Evolutionary conservation across 2,329 filamentous ascomycete genomes (phyloP), one percentile per base, ranked within the genome.

Genomic region (Aspergillus ustus): DNA sequence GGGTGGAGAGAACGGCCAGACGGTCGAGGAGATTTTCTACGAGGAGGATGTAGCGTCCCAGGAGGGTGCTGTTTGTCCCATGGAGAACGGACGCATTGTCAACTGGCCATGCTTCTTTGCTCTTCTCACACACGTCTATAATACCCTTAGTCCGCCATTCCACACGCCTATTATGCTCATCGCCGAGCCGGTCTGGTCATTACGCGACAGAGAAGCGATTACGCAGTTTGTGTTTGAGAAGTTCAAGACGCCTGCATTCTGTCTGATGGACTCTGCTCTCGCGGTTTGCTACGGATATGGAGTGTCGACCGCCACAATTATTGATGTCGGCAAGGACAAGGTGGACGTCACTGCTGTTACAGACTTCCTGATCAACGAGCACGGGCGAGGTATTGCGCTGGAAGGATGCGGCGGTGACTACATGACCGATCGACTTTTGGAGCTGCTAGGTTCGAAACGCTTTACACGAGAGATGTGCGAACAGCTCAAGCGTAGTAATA

Each of bases 151-250:
- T 63, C 93, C 92, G 28, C 92, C 92, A 3, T 95, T 97, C 75
- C 95, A 97, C 80, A 97, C 94, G 0, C 93, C 95, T 2, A 92
- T 99, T 66, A 85, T 98, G 75, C 87, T 99, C 65, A 90, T 98
- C 77, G 87, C 91, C 7, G 91, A 96, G 69, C 93, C 95, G 4
- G 89, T 89, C 68, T 99, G 95, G 94, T 93, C 92, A 4, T 87
- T 91, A 8, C 89, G 90, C 64, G 93, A 97, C 76, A 90, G 90
- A 74, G 94, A 98, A 78, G 86, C 86, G 44, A 89, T 99, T 67
- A 91, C 93, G 15, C 92, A 95, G 65, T 99, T 97, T 81, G 87
- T 98, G 66, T 99, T 99, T 72, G 95, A 99, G 78, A 96, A 95
- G 79, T 97, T 96, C 74, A 95, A 94, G 80, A 95, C 92, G 0